phyloP scores from a whole-genome alignment of 352 stramenopile species.

The Blastocystis sp. region DNA sequence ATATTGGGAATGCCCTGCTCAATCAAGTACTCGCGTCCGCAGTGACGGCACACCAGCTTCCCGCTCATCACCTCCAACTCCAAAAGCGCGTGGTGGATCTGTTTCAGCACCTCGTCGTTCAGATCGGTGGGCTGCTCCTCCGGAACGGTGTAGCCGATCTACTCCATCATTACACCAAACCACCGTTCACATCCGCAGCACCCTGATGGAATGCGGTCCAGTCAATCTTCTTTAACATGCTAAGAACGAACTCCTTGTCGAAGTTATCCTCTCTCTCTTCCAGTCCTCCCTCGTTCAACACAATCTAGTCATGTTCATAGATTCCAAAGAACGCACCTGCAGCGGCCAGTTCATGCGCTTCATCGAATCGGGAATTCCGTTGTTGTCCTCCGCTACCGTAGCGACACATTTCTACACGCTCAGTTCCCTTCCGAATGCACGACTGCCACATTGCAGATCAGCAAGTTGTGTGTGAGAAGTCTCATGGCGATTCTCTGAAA shows the following conservation, averaged over 20 bases:
- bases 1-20: constrained; percentile 79
- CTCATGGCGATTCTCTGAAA: constrained; percentile 64
- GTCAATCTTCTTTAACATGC: constrained; percentile 76
- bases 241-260: constrained; percentile 70
- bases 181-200: constrained; percentile 66
- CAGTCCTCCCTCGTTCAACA: constrained; percentile 64
- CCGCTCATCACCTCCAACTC: constrained; percentile 77
- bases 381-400: constrained; percentile 67
- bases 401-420: constrained; percentile 48
- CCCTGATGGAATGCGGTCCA: constrained; percentile 70
- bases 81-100: constrained; percentile 72
- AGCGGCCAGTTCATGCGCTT: constrained; percentile 46
- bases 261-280: constrained; percentile 72
- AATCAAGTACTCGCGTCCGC: constrained; percentile 71
- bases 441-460: constrained; percentile 71
- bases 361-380: constrained; percentile 71
- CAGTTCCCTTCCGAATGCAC: neutral
- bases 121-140: constrained; percentile 61
- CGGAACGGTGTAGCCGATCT: constrained; percentile 63
- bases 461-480: constrained; percentile 78
- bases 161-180: constrained; percentile 62
- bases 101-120: constrained; percentile 68
- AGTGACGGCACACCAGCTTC: constrained; percentile 73
- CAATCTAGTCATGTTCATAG: neutral
- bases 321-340: neutral